Evolutionary conservation across 2,329 filamentous ascomycete species (phyloP), one percentile per base, ranked within the genome.

Genomic region (Cadophora gregata): DNA sequence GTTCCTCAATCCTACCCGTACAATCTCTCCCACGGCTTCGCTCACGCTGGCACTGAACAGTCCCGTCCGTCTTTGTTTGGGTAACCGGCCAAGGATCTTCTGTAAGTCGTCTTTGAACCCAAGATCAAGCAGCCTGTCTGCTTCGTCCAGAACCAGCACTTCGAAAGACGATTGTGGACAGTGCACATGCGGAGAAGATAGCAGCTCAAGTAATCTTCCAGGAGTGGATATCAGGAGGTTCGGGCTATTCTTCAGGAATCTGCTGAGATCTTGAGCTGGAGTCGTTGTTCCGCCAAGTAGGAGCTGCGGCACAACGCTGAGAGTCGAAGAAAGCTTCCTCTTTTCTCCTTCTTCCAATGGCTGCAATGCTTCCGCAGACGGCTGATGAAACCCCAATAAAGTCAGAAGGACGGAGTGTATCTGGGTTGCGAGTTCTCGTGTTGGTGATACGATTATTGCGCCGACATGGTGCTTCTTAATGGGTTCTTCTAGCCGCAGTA

Each of bases 11-110:
- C 96, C 96, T 8, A 97, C 93, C 42, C 94, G 87, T 62, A 99
- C 93, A 63, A 99, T 91, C 77, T 97, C 92, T 69, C 94, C 90
- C 0, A 99, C 92, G 1, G 96, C 96, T 76, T 98, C 96, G 73
- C 91, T 96, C n/a, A 99, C 92, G 74, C 92, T 96, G 14, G 96
- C 96, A 75, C 93, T 97, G 80, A 98, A 99, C 0, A 99, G 82
- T 0, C 96, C 96, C 0, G 96, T 99, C 59, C 96, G 86, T 61
- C 96, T 85, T 78, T 99, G 96, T 77, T 99, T 99, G 0, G 96
- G 96, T 6, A 99, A 81, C 19, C 91, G 86, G 0, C 88, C 87
- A 25, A 99, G 81, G 48, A 98, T 97, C 64, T 88, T 92, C 72
- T 96, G 93, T 31, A 99, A 80, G 72, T 97, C 93, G 64, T 92